These are phyloP conservation scores for Russula dissimulans DNA, from an alignment of 768 basidiomycete genomes.

Conservation along the genomic window DNA sequence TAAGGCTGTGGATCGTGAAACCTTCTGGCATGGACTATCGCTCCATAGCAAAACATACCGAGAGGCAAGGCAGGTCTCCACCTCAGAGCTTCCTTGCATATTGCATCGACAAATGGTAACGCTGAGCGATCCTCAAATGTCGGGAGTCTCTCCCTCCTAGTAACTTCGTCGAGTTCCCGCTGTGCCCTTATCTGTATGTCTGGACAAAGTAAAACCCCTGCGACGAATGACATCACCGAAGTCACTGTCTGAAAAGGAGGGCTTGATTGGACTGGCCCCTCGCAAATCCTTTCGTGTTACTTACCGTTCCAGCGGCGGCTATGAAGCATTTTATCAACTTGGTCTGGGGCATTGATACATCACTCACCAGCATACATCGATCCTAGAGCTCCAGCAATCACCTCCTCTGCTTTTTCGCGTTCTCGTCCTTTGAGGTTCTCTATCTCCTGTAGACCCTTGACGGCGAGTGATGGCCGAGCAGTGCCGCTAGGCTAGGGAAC, in stretches of 20 bases:
- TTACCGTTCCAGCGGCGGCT: slow-evolving; percentile 7
- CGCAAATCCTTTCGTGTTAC: not conserved
- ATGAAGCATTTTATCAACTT: not conserved
- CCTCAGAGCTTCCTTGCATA: slow-evolving; percentile 23
- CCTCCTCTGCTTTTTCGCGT: not conserved
- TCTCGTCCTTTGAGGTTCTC: not conserved
- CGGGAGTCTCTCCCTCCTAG: slow-evolving; percentile 24
- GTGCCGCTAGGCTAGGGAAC: not conserved
- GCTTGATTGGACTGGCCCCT: not conserved
- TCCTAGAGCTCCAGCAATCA: not conserved
- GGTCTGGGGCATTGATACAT: not conserved
- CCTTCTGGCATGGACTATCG: too few relatives aligned
- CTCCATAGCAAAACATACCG: not conserved
- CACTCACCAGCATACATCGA: slow-evolving; percentile 5
- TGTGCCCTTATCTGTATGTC: slow-evolving; percentile 24
- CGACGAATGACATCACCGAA: slow-evolving; percentile 17
- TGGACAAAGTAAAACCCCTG: slow-evolving; percentile 23
- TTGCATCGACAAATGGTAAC: slow-evolving; percentile 21
- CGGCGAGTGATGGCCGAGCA: slow-evolving; percentile 2
- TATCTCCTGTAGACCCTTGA: not conserved
- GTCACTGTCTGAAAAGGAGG: not conserved
- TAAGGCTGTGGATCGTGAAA: not conserved
- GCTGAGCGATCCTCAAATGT: slow-evolving; percentile 21
- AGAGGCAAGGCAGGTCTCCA: slow-evolving; percentile 22
- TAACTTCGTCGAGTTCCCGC: slow-evolving; percentile 23